Conservation (phyloP, 75 land plant species). For the Adiantum capillusveneris region DNA sequence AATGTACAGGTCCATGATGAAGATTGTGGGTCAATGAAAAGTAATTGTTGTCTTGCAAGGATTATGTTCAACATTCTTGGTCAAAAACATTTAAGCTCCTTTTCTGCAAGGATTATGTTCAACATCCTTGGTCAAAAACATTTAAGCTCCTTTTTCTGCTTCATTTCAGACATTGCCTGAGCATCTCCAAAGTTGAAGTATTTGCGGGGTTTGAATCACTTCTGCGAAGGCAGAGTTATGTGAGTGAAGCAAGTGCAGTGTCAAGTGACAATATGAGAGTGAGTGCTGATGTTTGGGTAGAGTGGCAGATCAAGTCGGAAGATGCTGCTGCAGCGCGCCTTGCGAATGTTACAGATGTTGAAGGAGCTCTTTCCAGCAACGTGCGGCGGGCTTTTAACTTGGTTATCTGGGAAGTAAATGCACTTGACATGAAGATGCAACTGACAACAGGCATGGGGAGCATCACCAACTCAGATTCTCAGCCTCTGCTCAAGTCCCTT, state of each 20-base stretch:
- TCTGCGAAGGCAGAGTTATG: neutral
- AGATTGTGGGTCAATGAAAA: neutral
- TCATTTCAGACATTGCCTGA: conserved; percentile 7
- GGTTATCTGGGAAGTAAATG: conserved; percentile 1
- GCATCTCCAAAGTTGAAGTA: conserved; percentile 12
- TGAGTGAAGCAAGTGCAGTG: neutral
- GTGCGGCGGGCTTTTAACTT: conserved; percentile 1
- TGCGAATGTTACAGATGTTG: conserved; percentile 8
- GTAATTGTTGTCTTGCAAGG: neutral
- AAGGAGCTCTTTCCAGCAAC: conserved; percentile 4
- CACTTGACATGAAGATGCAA: neutral
- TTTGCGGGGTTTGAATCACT: conserved; percentile 15
- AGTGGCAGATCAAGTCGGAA: conserved; percentile 8
- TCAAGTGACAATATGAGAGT: conserved; percentile 5
- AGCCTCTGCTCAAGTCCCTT: neutral
- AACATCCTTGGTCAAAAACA: neutral
- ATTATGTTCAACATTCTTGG: neutral
- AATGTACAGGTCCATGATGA: too few relatives aligned
- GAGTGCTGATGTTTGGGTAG: conserved; percentile 1
- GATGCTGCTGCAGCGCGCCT: conserved; percentile 7
- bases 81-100: neutral
- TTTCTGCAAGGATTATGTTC: neutral
- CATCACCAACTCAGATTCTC: neutral
- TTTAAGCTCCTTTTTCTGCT: neutral
- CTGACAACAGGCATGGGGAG: neutral